Evolutionary conservation across 768 basidiomycete species (phyloP).

Genomic region (Agrocybe chaxingu): DNA sequence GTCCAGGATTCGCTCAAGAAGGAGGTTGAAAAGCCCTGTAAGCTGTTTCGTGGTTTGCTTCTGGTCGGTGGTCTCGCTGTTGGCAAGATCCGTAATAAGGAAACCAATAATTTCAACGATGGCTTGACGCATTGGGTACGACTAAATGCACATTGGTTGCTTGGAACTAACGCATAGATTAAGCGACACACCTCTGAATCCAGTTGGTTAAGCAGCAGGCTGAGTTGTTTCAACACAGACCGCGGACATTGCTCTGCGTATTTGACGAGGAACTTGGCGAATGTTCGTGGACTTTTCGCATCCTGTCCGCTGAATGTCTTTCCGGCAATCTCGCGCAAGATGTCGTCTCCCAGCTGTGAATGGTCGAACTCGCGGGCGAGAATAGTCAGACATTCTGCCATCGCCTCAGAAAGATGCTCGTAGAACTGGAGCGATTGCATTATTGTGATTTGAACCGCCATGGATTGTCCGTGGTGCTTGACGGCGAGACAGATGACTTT

Average conservation of each 20-base stretch:
- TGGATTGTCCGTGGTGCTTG: constrained; percentile 83
- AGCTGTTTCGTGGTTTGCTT: constrained; percentile 69
- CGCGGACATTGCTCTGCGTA: constrained; percentile 80
- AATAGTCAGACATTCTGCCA: constrained; percentile 85
- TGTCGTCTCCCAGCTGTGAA: constrained; percentile 84
- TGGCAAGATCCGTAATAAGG: constrained; percentile 79
- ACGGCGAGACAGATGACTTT: constrained; percentile 90
- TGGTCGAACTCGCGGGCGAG: constrained; percentile 87
- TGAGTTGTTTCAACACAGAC: constrained; percentile 85
- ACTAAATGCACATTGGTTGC: constrained; percentile 38
- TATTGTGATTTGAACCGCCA: constrained; percentile 84
- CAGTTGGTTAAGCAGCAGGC: constrained; percentile 76
- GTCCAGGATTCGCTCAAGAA: constrained; percentile 87
- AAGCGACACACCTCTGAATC: constrained; percentile 76
- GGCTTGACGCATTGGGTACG: constrained; percentile 95
- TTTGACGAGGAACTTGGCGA: constrained; percentile 79
- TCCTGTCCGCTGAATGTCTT: constrained; percentile 81
- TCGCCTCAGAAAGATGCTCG: constrained; percentile 90
- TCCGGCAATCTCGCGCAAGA: constrained; percentile 81
- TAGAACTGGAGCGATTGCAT: constrained; percentile 91
- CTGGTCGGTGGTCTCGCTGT: constrained; percentile 43
- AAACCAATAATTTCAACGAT: constrained; percentile 87
- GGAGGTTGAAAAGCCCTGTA: constrained; percentile 73
- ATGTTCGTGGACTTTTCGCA: constrained; percentile 81
- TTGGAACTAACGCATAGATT: background rate